These are phyloP conservation scores for Pythium coloratum DNA, from an alignment of 352 stramenopile genomes.

Conservation along the genomic window DNA sequence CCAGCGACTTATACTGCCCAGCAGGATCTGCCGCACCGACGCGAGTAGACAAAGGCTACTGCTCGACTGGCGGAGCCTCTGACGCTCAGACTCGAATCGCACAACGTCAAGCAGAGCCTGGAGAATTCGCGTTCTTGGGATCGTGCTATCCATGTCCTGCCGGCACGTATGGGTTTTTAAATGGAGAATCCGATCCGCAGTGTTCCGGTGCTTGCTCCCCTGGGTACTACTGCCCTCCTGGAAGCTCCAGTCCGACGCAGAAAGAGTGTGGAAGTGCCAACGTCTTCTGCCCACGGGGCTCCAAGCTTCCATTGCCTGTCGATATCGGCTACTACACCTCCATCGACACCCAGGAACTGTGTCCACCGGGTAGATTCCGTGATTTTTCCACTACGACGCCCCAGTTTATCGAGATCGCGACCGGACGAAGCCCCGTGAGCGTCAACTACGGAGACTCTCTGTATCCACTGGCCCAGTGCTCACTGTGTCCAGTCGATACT, in stretches of 20 bases:
- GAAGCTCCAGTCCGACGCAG: conserved; percentile 44
- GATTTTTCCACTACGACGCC: conserved; percentile 26
- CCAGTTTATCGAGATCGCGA: conserved; percentile 45
- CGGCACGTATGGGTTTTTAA: conserved; percentile 48
- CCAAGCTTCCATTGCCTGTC: conserved; percentile 24
- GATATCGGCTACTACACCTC: conserved; percentile 52
- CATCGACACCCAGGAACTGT: conserved; percentile 33
- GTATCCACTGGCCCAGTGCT: conserved; percentile 58
- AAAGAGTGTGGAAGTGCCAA: conserved; percentile 48
- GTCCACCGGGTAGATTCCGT: conserved; percentile 40
- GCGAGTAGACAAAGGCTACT: conserved; percentile 34
- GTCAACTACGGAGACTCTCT: conserved; percentile 62
- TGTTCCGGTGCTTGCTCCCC: conserved; percentile 61
- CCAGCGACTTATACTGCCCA: conserved; percentile 38
- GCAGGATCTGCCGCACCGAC: conserved; percentile 20
- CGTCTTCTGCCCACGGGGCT: conserved; percentile 49
- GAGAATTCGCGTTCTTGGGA: conserved; percentile 63
- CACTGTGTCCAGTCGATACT: conserved; percentile 59
- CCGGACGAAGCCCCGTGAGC: conserved; percentile 39
- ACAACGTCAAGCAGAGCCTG: conserved; percentile 36
- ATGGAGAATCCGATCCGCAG: conserved; percentile 38
- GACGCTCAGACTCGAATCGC: conserved; percentile 24
- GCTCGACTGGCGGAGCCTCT: conserved; percentile 4
- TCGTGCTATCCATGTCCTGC: conserved; percentile 63
- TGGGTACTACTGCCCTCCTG: conserved; percentile 70